Evolutionary conservation across 805 yeast species (phyloP).

Genomic region (Hanseniaspora vineae): DNA sequence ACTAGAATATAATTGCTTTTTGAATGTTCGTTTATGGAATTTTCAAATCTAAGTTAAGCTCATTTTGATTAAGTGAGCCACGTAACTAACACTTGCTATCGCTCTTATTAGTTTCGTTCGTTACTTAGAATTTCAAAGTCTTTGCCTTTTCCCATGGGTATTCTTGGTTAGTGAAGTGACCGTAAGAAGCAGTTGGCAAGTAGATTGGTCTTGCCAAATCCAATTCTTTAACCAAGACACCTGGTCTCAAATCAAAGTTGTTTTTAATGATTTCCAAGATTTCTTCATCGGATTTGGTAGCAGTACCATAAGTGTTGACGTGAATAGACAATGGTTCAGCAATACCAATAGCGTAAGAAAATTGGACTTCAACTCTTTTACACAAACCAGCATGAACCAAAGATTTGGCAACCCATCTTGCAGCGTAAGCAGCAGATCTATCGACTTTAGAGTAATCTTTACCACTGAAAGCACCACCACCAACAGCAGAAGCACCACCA

Average conservation of each 20-base stretch:
- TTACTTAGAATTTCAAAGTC: constrained; percentile 43
- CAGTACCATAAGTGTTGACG: constrained; percentile 97
- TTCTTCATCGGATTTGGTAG: constrained; percentile 77
- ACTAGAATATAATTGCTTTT: no score
- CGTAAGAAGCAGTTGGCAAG: constrained; percentile 97
- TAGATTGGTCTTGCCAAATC: constrained; percentile 98
- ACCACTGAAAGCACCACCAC: constrained; percentile 99
- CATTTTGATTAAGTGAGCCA: no score
- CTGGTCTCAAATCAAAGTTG: constrained; percentile 98
- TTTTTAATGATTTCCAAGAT: constrained; percentile 81
- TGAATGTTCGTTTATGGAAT: no score
- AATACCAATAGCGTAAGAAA: constrained; percentile 99
- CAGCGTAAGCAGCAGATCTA: constrained; percentile 99
- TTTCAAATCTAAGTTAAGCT: no score
- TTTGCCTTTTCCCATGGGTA: constrained; percentile 98
- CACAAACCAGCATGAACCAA: constrained; percentile 90
- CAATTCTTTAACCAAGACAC: constrained; percentile 93
- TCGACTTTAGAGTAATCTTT: constrained; percentile 99
- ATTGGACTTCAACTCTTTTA: constrained; percentile 94
- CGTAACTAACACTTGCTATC: no score
- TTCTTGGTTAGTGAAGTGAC: constrained; percentile 98
- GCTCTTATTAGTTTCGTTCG: no score
- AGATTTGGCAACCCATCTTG: constrained; percentile 99
- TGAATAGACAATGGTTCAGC: constrained; percentile 98
- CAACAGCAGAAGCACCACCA: constrained; percentile 99